Percentiles rank a stretch among this genome's conserved stretches.
These are phyloP conservation scores for Linnemannia exigua DNA, from an alignment of 192 early-diverging fungal species.

Conservation along the genomic window DNA sequence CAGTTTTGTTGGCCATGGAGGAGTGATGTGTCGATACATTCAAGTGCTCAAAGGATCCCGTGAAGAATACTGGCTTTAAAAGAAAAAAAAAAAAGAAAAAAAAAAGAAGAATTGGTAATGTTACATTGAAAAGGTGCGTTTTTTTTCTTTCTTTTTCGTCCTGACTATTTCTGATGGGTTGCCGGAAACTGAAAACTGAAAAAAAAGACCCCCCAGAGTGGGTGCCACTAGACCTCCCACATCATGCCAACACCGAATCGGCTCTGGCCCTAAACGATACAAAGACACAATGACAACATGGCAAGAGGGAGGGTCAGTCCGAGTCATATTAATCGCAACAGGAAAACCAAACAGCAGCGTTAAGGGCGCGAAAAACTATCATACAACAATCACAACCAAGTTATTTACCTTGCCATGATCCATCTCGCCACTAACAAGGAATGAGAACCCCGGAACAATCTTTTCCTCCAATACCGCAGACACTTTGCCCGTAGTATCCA, in stretches of 20 bases:
- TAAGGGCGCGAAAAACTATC: slow-evolving; percentile 47
- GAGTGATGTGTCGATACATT: too few species aligned
- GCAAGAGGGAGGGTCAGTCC: not conserved
- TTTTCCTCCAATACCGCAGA: slow-evolving; percentile 94
- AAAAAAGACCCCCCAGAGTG: not conserved
- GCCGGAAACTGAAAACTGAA: not conserved
- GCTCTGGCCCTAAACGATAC: slow-evolving; percentile 67
- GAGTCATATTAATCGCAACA: not conserved
- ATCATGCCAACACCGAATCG: slow-evolving; percentile 90
- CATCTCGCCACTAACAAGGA: slow-evolving; percentile 93
- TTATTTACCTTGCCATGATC: slow-evolving; percentile 93
- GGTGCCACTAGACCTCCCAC: slow-evolving; percentile 89
- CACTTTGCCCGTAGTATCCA: slow-evolving; percentile 92
- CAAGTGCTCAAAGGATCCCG: too few species aligned
- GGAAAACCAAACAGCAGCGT: not conserved
- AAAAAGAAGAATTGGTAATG: not conserved
- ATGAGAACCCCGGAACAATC: slow-evolving; percentile 93
- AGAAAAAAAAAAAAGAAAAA: not conserved
- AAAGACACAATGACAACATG: too few species aligned
- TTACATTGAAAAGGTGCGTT: not conserved
- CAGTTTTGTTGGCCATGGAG: too few species aligned
- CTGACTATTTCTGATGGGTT: not conserved
- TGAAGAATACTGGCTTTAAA: too few species aligned
- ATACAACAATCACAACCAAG: not conserved
- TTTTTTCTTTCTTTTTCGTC: not conserved